Conservation (phyloP, 495 filamentous ascomycete species). For the Lindgomyces ingoldianus region DNA sequence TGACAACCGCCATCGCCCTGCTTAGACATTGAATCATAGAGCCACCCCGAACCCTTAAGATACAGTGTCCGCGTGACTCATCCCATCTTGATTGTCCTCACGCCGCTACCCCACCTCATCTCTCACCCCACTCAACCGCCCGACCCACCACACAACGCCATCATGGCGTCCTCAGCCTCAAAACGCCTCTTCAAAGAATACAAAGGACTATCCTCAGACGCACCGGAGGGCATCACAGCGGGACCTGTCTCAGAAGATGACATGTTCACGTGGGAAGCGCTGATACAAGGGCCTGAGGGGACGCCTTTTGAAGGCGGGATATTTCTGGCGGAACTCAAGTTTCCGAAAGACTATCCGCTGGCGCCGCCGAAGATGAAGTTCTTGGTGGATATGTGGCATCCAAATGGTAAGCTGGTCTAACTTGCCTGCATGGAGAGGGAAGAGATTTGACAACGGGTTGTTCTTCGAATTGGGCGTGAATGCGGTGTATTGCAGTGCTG, state of each 20-base stretch:
- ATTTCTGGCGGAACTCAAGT: conserved; percentile 90
- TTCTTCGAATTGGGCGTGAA: too few relatives aligned
- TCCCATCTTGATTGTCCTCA: too few relatives aligned
- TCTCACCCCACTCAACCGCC: background rate
- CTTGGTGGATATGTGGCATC: conserved; percentile 88
- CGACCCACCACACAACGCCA: background rate
- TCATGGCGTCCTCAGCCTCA: conserved; percentile 71
- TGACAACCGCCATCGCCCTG: too few relatives aligned
- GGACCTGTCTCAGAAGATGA: conserved; percentile 93
- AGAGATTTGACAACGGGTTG: too few relatives aligned
- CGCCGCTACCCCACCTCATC: background rate
- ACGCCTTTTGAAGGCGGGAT: conserved; percentile 95
- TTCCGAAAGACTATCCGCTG: conserved; percentile 94
- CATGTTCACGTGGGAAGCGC: conserved; percentile 93
- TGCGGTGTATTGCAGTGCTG: too few relatives aligned
- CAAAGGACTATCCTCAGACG: conserved; percentile 77
- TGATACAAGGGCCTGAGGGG: conserved; percentile 92
- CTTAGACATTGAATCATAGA: too few relatives aligned
- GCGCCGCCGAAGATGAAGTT: conserved; percentile 95
- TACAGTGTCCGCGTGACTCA: too few relatives aligned
- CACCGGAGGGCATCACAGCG: conserved; percentile 91
- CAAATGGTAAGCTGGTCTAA: conserved; percentile 68
- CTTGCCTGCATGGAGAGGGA: background rate
- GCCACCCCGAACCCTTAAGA: too few relatives aligned
- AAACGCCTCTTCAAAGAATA: conserved; percentile 98